A percentile compares a stretch with the other conserved stretches of the same genome.
Conservation (phyloP, 257 asterid species). For the Gardenia jasminoides region DNA sequence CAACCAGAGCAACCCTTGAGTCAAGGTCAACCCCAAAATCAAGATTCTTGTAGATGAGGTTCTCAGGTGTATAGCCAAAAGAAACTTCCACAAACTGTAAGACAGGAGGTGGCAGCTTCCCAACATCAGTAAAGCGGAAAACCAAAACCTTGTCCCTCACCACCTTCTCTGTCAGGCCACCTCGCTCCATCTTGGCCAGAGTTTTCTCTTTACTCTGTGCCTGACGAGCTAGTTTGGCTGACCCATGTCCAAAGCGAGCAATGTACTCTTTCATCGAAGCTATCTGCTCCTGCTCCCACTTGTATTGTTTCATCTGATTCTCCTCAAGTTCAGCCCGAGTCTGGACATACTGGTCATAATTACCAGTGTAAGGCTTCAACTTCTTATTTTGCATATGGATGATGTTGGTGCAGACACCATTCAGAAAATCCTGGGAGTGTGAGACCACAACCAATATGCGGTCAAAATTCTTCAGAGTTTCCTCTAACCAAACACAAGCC, state of each 20-base stretch:
- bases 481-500: conserved; percentile 98
- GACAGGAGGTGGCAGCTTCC: conserved; percentile 98
- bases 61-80: conserved; percentile 87
- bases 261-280: conserved; percentile 94
- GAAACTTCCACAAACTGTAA: conserved; percentile 88
- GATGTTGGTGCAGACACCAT: conserved; percentile 96
- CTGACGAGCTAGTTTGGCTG: conserved; percentile 98
- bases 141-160: conserved; percentile 63
- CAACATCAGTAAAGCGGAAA: conserved; percentile 81
- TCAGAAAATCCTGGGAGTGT: conserved; percentile 95
- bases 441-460: conserved; percentile 94
- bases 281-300: conserved; percentile 99
- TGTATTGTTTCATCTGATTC: conserved; percentile 96
- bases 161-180: conserved; percentile 96
- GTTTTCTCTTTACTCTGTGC: conserved; percentile 99
- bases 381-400: conserved; percentile 93
- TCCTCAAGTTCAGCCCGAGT: conserved; percentile 95
- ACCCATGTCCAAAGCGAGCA: conserved; percentile 98
- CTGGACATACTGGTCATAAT: conserved; percentile 86
- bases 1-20: conserved; percentile 91
- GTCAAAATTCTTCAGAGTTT: conserved; percentile 79
- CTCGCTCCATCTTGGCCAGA: conserved; percentile 94
- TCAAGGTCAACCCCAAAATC: conserved; percentile 98
- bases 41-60: conserved; percentile 75
- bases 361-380: conserved; percentile 79